phyloP scores from a whole-genome alignment of 306 rosid species.

The Quercus mongolica region DNA sequence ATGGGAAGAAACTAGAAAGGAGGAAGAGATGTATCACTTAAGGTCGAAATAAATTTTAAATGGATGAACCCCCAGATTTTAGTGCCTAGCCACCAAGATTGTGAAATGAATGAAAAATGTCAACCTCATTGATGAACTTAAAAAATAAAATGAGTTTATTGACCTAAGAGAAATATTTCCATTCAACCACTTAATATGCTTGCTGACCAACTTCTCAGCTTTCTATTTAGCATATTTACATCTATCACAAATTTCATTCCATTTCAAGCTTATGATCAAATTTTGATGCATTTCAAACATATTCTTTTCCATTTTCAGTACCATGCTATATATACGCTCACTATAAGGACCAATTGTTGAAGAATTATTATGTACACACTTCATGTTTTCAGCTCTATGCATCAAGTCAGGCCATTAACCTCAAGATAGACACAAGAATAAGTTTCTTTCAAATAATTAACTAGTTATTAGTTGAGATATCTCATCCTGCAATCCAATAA shows the following conservation, averaged over 20 bases:
- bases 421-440: background rate
- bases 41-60: background rate
- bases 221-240: background rate
- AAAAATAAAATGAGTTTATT: no score
- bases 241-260: background rate
- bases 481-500: constrained; percentile 4
- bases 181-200: background rate
- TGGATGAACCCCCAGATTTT: background rate
- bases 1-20: no score
- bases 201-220: background rate
- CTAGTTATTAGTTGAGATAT: background rate
- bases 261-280: background rate
- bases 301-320: background rate
- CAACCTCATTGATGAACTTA: no score
- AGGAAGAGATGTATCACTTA: no score
- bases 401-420: background rate
- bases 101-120: background rate
- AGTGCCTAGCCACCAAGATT: background rate
- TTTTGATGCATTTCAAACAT: background rate
- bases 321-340: background rate
- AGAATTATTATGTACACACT: background rate
- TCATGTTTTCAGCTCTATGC: background rate
- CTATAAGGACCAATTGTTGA: background rate
- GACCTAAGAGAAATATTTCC: background rate
- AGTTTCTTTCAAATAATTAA: constrained; percentile 3